Evolutionary conservation across 129 eudicot species (phyloP), one percentile per base, ranked within the genome.

Genomic region (Flaveria robusta): DNA sequence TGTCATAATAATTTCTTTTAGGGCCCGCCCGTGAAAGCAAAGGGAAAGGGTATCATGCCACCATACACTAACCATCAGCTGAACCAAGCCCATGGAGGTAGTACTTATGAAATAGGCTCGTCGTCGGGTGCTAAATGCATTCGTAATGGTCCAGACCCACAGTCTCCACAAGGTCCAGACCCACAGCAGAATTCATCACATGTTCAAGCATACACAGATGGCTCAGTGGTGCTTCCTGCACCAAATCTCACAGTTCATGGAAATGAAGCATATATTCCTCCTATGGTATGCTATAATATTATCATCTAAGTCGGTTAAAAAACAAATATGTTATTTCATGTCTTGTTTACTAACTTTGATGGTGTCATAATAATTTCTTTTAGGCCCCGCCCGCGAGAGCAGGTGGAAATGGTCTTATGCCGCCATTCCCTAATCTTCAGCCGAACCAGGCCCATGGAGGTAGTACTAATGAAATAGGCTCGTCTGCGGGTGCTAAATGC

Each of bases 191-290:
- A 75, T 58, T 13, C 82, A 15, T 24, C 49, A 18, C 56, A 19
- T 45, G 54, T 72, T 54, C 78, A 73, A 42, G 43, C 31, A 58
- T 83, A 70, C 60, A 18, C 70, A 14, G 76, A 78, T 37, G 73
- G 68, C 24, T 62, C 50, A 4, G 79, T 60, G 41, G n/a, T 47
- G 56, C 82, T 56, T 24, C 71, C 74, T 18, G 64, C 59, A 49
- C 65, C 73, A 23, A 59, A 46, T 56, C 42, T 49, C 10, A 77
- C 51, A 39, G 45, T 70, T 45, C 87, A 81, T 10, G 91, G 88
- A 56, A 84, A 78, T 1, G 88, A 87, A 29, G 71, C 88, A 24
- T 87, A 81, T 78, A 68, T 86, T 24, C 96, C 93, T 9, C 39
- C 22, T n/a, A 83, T 6, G 97, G 97, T 92, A 89, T 39, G 73